Base-by-base conservation (phyloP, 805 yeast species). In the Sugiyamaella marilandica region DNA sequence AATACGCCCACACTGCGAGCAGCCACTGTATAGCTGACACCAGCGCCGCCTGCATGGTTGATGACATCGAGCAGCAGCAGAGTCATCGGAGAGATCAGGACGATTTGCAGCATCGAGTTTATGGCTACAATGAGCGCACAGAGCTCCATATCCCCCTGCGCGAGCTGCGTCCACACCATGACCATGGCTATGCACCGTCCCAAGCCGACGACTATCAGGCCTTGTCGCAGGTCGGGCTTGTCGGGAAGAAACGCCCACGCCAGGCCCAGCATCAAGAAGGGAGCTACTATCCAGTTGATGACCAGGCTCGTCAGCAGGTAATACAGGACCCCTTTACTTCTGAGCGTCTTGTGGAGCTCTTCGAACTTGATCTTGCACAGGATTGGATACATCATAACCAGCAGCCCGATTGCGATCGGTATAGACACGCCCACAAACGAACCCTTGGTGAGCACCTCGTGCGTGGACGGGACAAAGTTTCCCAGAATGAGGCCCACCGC, bases 131-230 rank as follows among this genome's bases (percentile, higher is more conserved):
- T 58, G 7, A 78, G 59, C 2, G 80, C 81, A 64, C 85, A 80
- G 41, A 78, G 62, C 39, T 70, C 71, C 45, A 66, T 65, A 59
- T 79, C 81, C 5, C 84, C 84, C 7, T 66, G 73, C 1, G 83
- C 80, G 14, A 81, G 67, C 31, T 76, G 74, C 59, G 76, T 80
- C 85, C 84, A 80, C 26, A 80, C 62, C 48, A 81, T 65, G 1
- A 80, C 85, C 84, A 81, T 80, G 19, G 84, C 85, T 56, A 80
- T 79, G 61, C 85, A 80, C 53, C 84, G 65, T 5, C 83, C 84
- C 34, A 78, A 52, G 0, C 85, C 85, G 45, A 81, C 77, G 77
- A 81, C 74, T 31, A 81, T 78, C n/a, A 81, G 70, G 1, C 84
- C 84, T 39, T 65, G 68, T 41, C 84, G 66, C 52, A 76, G 77